Conservation (phyloP, 495 filamentous ascomycete species). For the Lichenothelia convexa region DNA sequence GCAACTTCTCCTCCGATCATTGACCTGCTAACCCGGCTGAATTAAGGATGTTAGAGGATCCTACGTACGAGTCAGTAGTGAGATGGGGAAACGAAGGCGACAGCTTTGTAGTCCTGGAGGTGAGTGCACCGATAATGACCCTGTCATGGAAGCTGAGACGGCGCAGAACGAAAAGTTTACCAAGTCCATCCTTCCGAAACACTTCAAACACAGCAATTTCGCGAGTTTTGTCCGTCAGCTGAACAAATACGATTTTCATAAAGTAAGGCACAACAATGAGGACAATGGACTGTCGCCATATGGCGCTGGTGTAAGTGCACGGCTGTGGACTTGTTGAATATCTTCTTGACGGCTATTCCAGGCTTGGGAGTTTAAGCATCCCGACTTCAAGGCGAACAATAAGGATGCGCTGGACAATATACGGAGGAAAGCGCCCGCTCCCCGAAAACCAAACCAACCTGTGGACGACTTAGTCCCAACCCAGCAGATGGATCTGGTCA, state of each 20-base stretch:
- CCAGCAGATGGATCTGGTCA: constrained; percentile 79
- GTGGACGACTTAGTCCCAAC: constrained; percentile 59
- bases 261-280: constrained; percentile 92
- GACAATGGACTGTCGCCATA: constrained; percentile 83
- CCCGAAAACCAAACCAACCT: constrained; percentile 49
- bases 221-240: constrained; percentile 96
- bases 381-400: constrained; percentile 87
- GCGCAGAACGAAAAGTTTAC: constrained; percentile 92
- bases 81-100: constrained; percentile 90
- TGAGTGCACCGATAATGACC: constrained; percentile 25
- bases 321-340: not conserved
- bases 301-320: constrained; percentile 58
- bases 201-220: constrained; percentile 99
- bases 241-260: constrained; percentile 99
- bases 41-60: constrained; percentile 97
- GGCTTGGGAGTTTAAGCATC: constrained; percentile 98
- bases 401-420: constrained; percentile 97
- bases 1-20: constrained; percentile 2
- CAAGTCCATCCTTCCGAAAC: constrained; percentile 88
- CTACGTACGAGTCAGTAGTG: constrained; percentile 78
- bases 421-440: constrained; percentile 82
- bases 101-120: constrained; percentile 95
- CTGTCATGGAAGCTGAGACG: not conserved
- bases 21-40: not conserved
- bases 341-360: constrained; percentile 20